phyloP scores from a whole-genome alignment of 176 grass and related monocot species.

The Oryza meridionalis region DNA sequence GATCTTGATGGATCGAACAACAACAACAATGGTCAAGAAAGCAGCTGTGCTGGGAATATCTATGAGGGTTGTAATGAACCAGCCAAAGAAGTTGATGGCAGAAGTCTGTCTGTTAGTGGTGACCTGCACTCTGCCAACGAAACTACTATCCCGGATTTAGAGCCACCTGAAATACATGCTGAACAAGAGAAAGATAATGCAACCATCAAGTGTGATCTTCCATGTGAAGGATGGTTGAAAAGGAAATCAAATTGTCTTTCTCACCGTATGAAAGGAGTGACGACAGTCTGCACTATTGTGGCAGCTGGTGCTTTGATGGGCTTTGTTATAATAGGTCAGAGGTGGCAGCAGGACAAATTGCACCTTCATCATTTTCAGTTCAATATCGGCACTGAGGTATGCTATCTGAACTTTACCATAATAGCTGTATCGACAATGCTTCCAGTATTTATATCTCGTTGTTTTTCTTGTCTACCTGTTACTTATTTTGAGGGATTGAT shows the following conservation, averaged over 20 bases:
- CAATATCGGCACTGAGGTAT: constrained; percentile 63
- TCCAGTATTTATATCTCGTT: background rate
- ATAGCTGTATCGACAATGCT: background rate
- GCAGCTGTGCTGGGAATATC: constrained; percentile 31
- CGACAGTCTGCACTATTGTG: constrained; percentile 77
- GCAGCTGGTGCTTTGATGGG: constrained; percentile 70
- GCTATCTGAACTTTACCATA: constrained; percentile 11
- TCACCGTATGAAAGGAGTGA: constrained; percentile 66
- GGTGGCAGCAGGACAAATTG: constrained; percentile 74
- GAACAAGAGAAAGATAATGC: constrained; percentile 30
- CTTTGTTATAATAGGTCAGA: constrained; percentile 69
- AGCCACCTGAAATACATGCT: constrained; percentile 12
- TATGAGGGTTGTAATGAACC: constrained; percentile 36
- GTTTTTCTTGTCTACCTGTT: constrained; percentile 8
- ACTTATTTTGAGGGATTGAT: background rate
- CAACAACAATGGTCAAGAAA: constrained; percentile 32
- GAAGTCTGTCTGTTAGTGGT: constrained; percentile 19
- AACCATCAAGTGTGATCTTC: constrained; percentile 30
- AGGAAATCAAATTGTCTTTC: constrained; percentile 45
- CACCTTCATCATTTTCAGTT: constrained; percentile 58
- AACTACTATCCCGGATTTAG: constrained; percentile 23
- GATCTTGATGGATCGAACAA: constrained; percentile 37
- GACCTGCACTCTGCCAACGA: constrained; percentile 12
- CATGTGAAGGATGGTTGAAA: constrained; percentile 59
- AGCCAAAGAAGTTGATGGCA: constrained; percentile 36